phyloP scores from a whole-genome alignment of 2,329 filamentous ascomycete genomes.

The Talaromyces sp. region DNA sequence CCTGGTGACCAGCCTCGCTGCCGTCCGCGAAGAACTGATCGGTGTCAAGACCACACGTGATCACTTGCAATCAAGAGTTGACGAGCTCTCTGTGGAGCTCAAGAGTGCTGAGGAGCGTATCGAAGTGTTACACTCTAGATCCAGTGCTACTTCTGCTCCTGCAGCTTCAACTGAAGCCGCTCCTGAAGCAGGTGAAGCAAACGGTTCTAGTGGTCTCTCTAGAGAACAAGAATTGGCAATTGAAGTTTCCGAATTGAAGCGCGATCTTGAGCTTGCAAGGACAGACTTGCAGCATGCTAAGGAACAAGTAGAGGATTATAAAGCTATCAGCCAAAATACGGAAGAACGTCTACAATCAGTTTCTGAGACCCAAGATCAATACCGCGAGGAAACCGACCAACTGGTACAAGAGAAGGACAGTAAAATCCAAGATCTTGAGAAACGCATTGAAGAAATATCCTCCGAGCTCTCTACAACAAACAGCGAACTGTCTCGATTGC shows the following conservation, averaged over 20 bases:
- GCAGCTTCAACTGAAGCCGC: slow-evolving; percentile 24
- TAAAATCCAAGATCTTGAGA: slow-evolving; percentile 74
- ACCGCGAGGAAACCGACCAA: slow-evolving; percentile 77
- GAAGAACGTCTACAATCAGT: slow-evolving; percentile 83
- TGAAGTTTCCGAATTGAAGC: slow-evolving; percentile 80
- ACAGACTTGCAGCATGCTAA: slow-evolving; percentile 77
- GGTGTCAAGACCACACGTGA: slow-evolving; percentile 82
- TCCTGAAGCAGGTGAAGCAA: slow-evolving; percentile 37
- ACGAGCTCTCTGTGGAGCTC: slow-evolving; percentile 83
- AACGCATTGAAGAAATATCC: slow-evolving; percentile 78
- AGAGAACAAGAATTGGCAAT: slow-evolving; percentile 74
- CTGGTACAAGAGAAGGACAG: slow-evolving; percentile 71
- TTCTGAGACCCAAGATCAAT: slow-evolving; percentile 76
- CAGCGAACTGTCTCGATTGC: slow-evolving; percentile 72
- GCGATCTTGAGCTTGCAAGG: slow-evolving; percentile 76
- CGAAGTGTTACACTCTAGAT: slow-evolving; percentile 74
- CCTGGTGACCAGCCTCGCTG: slow-evolving; percentile 71
- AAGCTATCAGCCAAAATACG: slow-evolving; percentile 75
- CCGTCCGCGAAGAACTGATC: slow-evolving; percentile 80
- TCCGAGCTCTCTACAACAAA: slow-evolving; percentile 77
- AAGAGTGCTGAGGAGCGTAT: slow-evolving; percentile 84
- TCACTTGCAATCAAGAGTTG: slow-evolving; percentile 80
- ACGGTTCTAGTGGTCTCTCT: slow-evolving; percentile 57
- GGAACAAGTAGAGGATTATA: slow-evolving; percentile 80
- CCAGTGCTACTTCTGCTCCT: slow-evolving; percentile 57